Base-by-base conservation (phyloP, 75 land plant genomes). In the Sequoia sempervirens region DNA sequence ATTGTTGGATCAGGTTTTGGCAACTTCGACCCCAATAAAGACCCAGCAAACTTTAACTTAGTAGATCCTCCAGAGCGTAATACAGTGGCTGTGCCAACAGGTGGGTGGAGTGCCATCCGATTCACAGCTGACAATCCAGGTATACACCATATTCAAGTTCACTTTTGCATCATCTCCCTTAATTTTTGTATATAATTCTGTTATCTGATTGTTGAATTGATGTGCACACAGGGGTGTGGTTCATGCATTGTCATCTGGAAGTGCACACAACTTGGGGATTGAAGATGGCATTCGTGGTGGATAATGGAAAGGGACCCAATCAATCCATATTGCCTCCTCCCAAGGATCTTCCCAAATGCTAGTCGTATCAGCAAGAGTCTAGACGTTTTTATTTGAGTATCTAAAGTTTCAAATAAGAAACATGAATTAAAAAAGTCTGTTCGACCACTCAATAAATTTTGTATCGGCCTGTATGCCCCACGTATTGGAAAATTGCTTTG, bases 101-200 rank as follows among this genome's bases (percentile, higher is more conserved):
- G 90, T 9, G 94, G 94, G 14, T 93, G 94, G 94, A 83, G 87
- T 43, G 93, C 93, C 17, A 84, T 93, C 32, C 56, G 94, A 32
- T 93, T 92, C 85, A 85, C 85, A 73, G 93, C 94, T 9, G 88
- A 91, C 81, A 93, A 93, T 90, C 94, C 94, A 86, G 94, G 94
- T 92, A 86, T 41, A 30, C 20, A 69, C 36, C 26, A 2, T 1
- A 23, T 61, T 61, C 9, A n/a, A n/a, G 26, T 18, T 56, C 61
- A 56, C 5, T 56, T 56, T 18, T 1, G 9, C 0, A 0, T 20
- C 1, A 61, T 61, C 9, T 23, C n/a, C 9, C 6, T 23, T 26
- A 1, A 23, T 0, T 61, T 61, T 23, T 23, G 0, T 6, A 5
- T 23, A 23, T 5, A 23, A 26, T 20, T 61, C n/a, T 61, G n/a